Base-by-base conservation (phyloP, 2,329 filamentous ascomycete genomes). In the Cladosporium phlei region DNA sequence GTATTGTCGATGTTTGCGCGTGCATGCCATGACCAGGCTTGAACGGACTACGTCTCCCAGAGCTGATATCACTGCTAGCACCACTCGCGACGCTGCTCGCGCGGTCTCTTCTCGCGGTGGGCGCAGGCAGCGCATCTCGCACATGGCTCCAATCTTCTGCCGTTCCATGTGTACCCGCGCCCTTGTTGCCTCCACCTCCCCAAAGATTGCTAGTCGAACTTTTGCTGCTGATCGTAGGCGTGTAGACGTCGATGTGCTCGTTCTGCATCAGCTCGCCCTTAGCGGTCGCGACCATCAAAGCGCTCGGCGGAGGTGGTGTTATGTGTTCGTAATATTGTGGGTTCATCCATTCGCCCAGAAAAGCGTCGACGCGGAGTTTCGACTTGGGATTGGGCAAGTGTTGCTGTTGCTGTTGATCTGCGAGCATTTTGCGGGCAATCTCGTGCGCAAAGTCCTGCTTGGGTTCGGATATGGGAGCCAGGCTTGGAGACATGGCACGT, bases 271-370 rank as follows among this genome's bases (percentile, higher is more conserved):
- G 72, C 58, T 94, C 88, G 19, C 87, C 86, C 66, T 96, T 97
- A 22, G 93, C 91, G 30, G 81, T 80, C 20, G 86, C 86, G 2
- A 97, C 75, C 88, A 98, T 94, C 69, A 93, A 78, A 3, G 84
- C 79, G 3, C 88, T 91, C 33, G 82, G 80, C 0, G 93, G 93
- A 9, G 93, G 93, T 3, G 89, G 87, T 0, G 86, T 91, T 54
- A 96, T 96, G 43, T 86, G 78, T 52, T 95, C 89, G 60, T 91
- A 98, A 66, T 98, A 98, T 61, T 90, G 85, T 1, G 89, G 88
- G 2, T 86, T 87, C 22, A 97, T 75, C 93, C 93, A 98, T 73
- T 98, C 93, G 38, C 93, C 91, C 0, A 98, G 75, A 61, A 94
- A 96, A 0, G 90, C 85, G 67, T 98, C 93, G 5, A 98, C 77